Base-by-base conservation (phyloP, 73 alveolate species). In the Symbiodinium pilosum region DNA sequence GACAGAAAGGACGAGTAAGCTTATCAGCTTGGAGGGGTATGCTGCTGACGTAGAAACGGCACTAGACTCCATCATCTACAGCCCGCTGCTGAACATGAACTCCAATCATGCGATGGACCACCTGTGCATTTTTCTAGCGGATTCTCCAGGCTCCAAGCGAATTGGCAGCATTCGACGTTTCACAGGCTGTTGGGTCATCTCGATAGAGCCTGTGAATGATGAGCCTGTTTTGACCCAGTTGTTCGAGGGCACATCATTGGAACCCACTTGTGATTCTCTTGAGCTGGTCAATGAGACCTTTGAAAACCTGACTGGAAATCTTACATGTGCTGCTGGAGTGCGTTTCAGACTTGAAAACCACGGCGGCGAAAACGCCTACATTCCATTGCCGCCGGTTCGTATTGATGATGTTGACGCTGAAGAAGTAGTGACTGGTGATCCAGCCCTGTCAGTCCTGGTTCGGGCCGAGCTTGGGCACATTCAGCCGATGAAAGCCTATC, bases 141-240 rank as follows among this genome's bases (percentile, higher is more conserved):
- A 88, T 73, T 54, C 44, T 30, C 43, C 95, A 18, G 51, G 73
- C 71, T 16, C 95, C 47, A 36, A 36, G 43, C 42, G 86, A 34
- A 38, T 75, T 32, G 86, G 47, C 44, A 34, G 11, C 43, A 5
- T 41, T 32, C 59, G 95, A 30, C 75, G 86, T 44, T 88, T 59
- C 71, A 88, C 95, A 18, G 95, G 95, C 71, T 88, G 95, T 41
- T 88, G 95, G 95, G 95, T 64, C 42, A 42, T 88, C 47, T 54
- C 40, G 36, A 64, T 88, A n/a, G 73, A 47, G 71, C 87, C 95
- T 24, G 54, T 28, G 34, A 40, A 54, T 1, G 95, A 64, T 26
- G 39, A 32, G 4, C 77, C 77, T 16, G 28, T 36, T 64, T 9
- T 64, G 38, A 64, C 77, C 16, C 77, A 64, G 77, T 7, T 64